Percentiles rank a stretch among this genome's conserved stretches.
Conservation (phyloP, 208 protist species). For the Vickermania ingenoplastis region DNA sequence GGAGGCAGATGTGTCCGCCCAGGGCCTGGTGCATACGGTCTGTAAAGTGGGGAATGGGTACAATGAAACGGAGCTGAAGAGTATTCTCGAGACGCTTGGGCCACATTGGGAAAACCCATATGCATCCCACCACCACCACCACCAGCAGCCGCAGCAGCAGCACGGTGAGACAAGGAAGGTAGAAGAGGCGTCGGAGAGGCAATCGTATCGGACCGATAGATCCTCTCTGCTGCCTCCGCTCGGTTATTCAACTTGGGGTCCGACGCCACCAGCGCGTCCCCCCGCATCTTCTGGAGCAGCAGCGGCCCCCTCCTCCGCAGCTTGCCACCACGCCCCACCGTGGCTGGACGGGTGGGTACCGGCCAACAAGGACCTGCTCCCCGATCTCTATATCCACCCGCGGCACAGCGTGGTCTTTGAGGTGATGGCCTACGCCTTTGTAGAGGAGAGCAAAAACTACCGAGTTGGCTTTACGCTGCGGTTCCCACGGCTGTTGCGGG, state of each 20-base stretch:
- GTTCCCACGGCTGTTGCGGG: slow-evolving; percentile 40
- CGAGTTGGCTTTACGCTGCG: slow-evolving; percentile 33
- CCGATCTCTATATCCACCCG: slow-evolving; percentile 35
- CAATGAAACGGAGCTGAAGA: slow-evolving; percentile 27
- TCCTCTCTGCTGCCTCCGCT: too few relatives aligned
- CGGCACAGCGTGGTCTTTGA: slow-evolving; percentile 35
- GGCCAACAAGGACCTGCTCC: slow-evolving; percentile 20
- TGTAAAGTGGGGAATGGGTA: slow-evolving; percentile 62
- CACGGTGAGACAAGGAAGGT: background rate
- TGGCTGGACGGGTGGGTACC: slow-evolving; percentile 32
- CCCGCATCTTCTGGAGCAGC: background rate
- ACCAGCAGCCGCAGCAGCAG: background rate
- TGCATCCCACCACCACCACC: background rate
- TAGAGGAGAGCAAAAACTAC: slow-evolving; percentile 18
- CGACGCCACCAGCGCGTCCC: background rate
- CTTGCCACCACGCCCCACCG: slow-evolving; percentile 6
- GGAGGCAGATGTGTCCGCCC: background rate
- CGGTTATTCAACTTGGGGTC: too few relatives aligned
- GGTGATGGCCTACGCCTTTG: slow-evolving; percentile 39
- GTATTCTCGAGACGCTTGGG: slow-evolving; percentile 22
- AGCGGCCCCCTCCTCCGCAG: background rate
- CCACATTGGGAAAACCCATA: slow-evolving; percentile 22
- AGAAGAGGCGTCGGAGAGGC: background rate
- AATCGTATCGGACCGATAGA: too few relatives aligned
- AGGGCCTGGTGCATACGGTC: slow-evolving; percentile 19